Percentiles rank a stretch among this genome's conserved stretches.
phyloP scores from a whole-genome alignment of 305 asterid species.

The Plantago lanceolata region DNA sequence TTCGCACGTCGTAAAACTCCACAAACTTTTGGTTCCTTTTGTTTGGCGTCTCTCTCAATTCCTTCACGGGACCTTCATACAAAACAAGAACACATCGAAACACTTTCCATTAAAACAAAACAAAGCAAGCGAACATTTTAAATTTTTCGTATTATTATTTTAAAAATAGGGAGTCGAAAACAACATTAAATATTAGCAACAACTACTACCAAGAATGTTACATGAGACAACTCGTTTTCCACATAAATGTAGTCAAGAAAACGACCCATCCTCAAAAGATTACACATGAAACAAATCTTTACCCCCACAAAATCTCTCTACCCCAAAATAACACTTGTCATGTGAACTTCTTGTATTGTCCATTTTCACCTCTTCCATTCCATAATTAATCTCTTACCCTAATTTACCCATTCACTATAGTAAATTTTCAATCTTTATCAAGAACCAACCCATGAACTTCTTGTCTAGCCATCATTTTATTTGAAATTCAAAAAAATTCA shows the following conservation, averaged over 20 bases:
- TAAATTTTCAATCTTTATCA: too few relatives aligned
- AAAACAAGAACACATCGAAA: background rate
- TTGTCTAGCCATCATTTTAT: too few relatives aligned
- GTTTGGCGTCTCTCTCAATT: constrained; percentile 80
- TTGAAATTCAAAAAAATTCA: too few relatives aligned
- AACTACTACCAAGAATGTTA: constrained; percentile 20
- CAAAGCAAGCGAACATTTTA: too few relatives aligned
- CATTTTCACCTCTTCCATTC: too few relatives aligned
- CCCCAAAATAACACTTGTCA: background rate
- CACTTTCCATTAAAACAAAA: too few relatives aligned
- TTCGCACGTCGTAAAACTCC: constrained; percentile 74
- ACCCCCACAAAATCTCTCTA: constrained; percentile 20
- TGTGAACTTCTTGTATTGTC: background rate
- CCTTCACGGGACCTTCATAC: constrained; percentile 68
- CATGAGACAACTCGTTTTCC: constrained; percentile 28
- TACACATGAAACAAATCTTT: constrained; percentile 15
- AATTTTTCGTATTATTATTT: background rate
- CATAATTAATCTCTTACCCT: background rate
- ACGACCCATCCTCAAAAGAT: constrained; percentile 31
- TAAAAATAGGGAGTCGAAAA: background rate
- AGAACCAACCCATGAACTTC: too few relatives aligned
- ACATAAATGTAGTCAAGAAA: constrained; percentile 41
- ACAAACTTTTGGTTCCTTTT: constrained; percentile 63
- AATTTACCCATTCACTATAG: background rate
- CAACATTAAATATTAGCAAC: constrained; percentile 6